Evolutionary conservation across 306 rosid species (phyloP).

Genomic region (Hippophae tibetana): DNA sequence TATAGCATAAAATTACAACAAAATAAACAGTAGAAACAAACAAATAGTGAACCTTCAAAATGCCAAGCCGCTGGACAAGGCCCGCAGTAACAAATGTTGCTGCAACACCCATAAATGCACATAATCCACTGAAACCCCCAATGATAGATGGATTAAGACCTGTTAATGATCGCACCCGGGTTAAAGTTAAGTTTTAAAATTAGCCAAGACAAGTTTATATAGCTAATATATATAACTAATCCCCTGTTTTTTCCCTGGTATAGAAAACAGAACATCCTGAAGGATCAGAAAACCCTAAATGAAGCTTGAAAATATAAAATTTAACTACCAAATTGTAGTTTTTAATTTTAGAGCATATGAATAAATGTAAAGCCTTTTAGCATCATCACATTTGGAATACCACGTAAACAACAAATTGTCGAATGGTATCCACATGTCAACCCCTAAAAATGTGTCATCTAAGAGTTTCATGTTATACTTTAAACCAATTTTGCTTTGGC

Average conservation of each 20-base stretch:
- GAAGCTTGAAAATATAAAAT: too few species aligned
- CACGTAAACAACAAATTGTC: not conserved
- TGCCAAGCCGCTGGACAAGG: slow-evolving; percentile 68
- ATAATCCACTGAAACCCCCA: slow-evolving; percentile 84
- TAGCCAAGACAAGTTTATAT: not conserved
- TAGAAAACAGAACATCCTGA: too few species aligned
- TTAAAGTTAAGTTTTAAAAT: slow-evolving; percentile 2
- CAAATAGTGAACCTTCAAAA: slow-evolving; percentile 53
- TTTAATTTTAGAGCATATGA: too few species aligned
- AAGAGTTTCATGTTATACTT: too few species aligned
- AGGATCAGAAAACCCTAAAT: too few species aligned
- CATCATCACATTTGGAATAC: too few species aligned
- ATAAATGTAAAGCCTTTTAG: too few species aligned
- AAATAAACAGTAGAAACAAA: slow-evolving; percentile 11
- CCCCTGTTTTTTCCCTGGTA: too few species aligned
- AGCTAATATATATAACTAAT: not conserved
- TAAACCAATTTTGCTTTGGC: too few species aligned
- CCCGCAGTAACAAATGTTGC: slow-evolving; percentile 88
- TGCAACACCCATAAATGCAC: slow-evolving; percentile 94
- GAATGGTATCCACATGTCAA: too few species aligned
- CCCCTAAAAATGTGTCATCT: too few species aligned
- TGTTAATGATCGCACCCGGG: slow-evolving; percentile 22
- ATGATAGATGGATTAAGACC: slow-evolving; percentile 78
- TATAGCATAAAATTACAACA: slow-evolving; percentile 6
- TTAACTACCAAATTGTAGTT: too few species aligned